Base-by-base conservation (phyloP, 352 stramenopile species). In the Phytophthora cryptogea region DNA sequence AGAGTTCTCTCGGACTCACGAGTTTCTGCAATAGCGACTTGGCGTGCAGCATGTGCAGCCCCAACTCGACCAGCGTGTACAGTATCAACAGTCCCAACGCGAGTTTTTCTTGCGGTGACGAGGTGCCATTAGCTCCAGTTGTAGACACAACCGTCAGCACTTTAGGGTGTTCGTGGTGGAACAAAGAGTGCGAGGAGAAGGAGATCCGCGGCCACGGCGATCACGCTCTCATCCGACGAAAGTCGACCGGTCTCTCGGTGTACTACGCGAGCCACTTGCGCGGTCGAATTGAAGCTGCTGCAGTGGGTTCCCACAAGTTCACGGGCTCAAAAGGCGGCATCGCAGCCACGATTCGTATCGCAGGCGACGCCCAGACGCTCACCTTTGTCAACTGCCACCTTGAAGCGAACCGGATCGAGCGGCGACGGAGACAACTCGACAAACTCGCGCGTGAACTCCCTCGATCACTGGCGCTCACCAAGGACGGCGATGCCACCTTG, bases 361-460 rank as follows among this genome's bases (percentile, higher is more conserved):
- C 40, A 27, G 66, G 59, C 11, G 67, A 83, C 30, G 47, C 78
- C 4, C 71, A 82, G 44, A 88, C 74, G 10, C 42, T 92, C 5
- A 84, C 72, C 17, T 90, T 94, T 43, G 70, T 78, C 11, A 92
- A 84, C 50, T 88, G 77, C 44, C 80, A 92, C 56, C 55, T 94
- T 8, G 82, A 91, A 50, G 77, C 79, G n/a, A 84, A 89, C 40
- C 72, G 72, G 27, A 63, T 74, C 8, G 69, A 70, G 13, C 60
- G 77, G 16, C 70, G 85, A 13, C 68, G 71, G 16, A 62, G 83
- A 13, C 86, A 94, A 65, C 72, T 89, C 44, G 54, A 69, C 0
- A 74, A 68, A 30, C 64, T 92, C 8, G 65, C 72, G 1, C 69
- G 47, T 0, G 70, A 79, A 44, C 54, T 94, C 1, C 83, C 80